Conservation (phyloP, 176 grass and related monocot species). For the Microstegium vimineum region DNA sequence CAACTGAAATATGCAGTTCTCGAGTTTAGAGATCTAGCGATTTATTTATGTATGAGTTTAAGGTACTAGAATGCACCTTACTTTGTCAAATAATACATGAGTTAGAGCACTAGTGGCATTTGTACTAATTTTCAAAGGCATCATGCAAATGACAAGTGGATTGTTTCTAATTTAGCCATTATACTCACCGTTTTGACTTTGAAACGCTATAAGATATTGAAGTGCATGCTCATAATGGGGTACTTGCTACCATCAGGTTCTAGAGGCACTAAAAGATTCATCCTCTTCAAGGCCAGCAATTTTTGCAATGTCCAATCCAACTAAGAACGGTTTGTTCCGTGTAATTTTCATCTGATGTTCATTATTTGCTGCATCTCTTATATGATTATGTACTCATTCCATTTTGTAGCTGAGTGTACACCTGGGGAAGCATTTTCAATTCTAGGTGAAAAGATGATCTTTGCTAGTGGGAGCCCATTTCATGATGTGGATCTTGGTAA, state of each 20-base stretch:
- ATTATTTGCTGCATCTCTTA: slow-evolving; percentile 17
- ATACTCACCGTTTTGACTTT: neutral
- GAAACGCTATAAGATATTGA: neutral
- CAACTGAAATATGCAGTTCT: neutral
- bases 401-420: slow-evolving; percentile 83
- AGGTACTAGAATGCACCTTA: neutral
- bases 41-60: neutral
- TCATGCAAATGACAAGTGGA: neutral
- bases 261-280: slow-evolving; percentile 90
- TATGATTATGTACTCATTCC: slow-evolving; percentile 34
- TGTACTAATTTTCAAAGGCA: slow-evolving; percentile 7
- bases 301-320: slow-evolving; percentile 99
- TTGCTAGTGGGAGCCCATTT: slow-evolving; percentile 97
- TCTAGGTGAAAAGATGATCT: slow-evolving; percentile 78
- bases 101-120: neutral
- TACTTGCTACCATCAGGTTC: slow-evolving; percentile 53
- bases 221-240: neutral
- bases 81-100: slow-evolving; percentile 12
- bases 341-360: slow-evolving; percentile 28
- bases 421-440: slow-evolving; percentile 89
- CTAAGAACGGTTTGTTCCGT: slow-evolving; percentile 73
- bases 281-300: slow-evolving; percentile 82
- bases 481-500: slow-evolving; percentile 80
- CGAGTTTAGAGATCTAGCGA: neutral
- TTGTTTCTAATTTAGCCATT: neutral